Conservation (phyloP, 1,139 yeast genomes). For the Sugiyamaella neomexicana region DNA sequence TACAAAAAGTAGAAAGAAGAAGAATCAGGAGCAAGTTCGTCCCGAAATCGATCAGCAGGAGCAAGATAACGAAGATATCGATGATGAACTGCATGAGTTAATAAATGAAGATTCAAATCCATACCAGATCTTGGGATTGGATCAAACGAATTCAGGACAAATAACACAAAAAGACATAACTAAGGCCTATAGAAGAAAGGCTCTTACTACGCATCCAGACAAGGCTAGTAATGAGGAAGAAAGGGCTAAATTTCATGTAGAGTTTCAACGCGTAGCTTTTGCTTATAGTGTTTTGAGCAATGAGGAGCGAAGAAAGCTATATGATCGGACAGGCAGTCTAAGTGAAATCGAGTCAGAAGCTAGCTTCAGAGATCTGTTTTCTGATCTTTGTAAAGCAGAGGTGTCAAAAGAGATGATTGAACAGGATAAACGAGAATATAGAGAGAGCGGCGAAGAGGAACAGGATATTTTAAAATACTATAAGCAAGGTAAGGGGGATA, state of each 20-base stretch:
- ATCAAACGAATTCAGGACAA: conserved; percentile 36
- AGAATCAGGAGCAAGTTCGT: not conserved
- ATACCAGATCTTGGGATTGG: conserved; percentile 54
- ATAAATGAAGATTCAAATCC: conserved; percentile 47
- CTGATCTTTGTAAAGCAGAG: conserved; percentile 50
- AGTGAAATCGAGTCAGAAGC: conserved; percentile 53
- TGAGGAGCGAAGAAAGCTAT: conserved; percentile 53
- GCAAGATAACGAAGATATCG: not conserved
- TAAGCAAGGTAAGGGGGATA: conserved; percentile 64
- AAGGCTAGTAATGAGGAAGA: conserved; percentile 50
- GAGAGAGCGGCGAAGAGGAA: conserved; percentile 61
- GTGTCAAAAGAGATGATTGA: conserved; percentile 74
- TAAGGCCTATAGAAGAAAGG: conserved; percentile 67
- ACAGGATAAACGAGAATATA: conserved; percentile 65
- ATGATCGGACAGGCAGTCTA: conserved; percentile 68
- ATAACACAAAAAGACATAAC: conserved; percentile 60
- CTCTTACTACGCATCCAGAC: conserved; percentile 78
- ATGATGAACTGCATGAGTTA: conserved; percentile 3
- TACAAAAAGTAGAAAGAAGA: not conserved
- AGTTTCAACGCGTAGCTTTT: conserved; percentile 70
- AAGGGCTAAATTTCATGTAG: conserved; percentile 43
- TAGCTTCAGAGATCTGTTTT: conserved; percentile 67
- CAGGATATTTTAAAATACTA: conserved; percentile 64
- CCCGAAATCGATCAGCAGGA: not conserved
- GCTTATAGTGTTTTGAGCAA: conserved; percentile 73